These are phyloP conservation scores for Huntiella savannae DNA, from an alignment of 2,329 filamentous ascomycete genomes.

Conservation along the genomic window DNA sequence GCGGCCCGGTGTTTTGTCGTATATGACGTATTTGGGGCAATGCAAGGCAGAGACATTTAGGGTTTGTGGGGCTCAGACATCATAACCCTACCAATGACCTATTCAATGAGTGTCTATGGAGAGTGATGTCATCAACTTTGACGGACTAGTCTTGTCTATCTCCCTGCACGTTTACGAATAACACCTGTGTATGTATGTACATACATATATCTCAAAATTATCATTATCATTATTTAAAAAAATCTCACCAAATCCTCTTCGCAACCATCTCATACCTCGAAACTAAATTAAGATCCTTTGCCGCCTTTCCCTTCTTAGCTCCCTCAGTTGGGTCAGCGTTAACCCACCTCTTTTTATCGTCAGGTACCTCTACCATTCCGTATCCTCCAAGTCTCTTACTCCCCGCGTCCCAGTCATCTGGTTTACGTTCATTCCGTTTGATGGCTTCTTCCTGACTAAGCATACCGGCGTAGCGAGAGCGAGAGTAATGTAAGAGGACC, in stretches of 20 bases:
- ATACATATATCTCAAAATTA: not conserved
- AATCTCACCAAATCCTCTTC: conserved; percentile 79
- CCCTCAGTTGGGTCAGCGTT: conserved; percentile 70
- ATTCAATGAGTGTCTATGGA: too few relatives aligned
- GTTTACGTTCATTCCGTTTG: not conserved
- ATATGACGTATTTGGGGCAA: too few relatives aligned
- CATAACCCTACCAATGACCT: too few relatives aligned
- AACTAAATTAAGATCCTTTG: conserved; percentile 44
- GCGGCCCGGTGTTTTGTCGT: too few relatives aligned
- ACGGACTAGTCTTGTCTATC: too few relatives aligned
- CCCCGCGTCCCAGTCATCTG: conserved; percentile 43
- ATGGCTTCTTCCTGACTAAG: not conserved
- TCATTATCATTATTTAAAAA: not conserved
- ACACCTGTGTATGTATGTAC: too few relatives aligned
- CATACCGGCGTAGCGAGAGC: conserved; percentile 65
- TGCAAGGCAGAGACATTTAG: too few relatives aligned
- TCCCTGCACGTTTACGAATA: too few relatives aligned
- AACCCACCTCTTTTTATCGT: conserved; percentile 71
- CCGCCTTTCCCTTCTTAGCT: conserved; percentile 31
- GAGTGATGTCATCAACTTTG: too few relatives aligned
- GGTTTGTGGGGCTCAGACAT: too few relatives aligned
- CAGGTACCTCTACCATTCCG: conserved; percentile 71
- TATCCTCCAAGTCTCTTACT: conserved; percentile 64
- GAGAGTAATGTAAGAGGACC: conserved; percentile 59
- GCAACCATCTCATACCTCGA: conserved; percentile 85